Percentiles rank a stretch among this genome's conserved stretches.
Evolutionary conservation across 805 yeast genomes (phyloP).

Genomic region (Candida michaelii): DNA sequence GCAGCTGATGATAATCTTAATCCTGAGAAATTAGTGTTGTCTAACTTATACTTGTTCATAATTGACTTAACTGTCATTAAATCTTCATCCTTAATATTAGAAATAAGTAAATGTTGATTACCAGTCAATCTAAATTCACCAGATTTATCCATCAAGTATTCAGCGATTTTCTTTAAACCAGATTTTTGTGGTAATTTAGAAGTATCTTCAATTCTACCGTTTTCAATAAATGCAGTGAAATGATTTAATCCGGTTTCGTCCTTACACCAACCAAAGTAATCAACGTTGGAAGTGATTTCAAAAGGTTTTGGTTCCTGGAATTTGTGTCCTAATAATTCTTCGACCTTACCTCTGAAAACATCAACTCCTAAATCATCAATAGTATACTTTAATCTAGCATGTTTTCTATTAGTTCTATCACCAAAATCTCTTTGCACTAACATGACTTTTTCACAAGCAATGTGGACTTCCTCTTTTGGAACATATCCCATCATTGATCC

Average conservation of each 20-base stretch:
- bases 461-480: slow-evolving; percentile 61
- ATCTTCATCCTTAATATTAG: slow-evolving; percentile 70
- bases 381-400: slow-evolving; percentile 96
- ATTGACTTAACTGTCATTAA: slow-evolving; percentile 60
- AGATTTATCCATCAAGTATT: slow-evolving; percentile 56
- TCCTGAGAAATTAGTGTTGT: slow-evolving; percentile 78
- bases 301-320: slow-evolving; percentile 71
- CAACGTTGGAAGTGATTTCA: slow-evolving; percentile 83
- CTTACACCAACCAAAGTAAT: slow-evolving; percentile 89
- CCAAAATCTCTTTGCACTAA: slow-evolving; percentile 92
- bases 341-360: slow-evolving; percentile 75
- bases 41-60: slow-evolving; percentile 73
- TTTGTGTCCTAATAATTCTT: slow-evolving; percentile 74
- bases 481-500: slow-evolving; percentile 86
- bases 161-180: slow-evolving; percentile 79
- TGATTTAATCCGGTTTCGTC: slow-evolving; percentile 85
- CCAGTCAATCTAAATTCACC: slow-evolving; percentile 94
- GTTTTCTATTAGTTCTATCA: slow-evolving; percentile 94
- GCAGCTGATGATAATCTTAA: slow-evolving; percentile 90
- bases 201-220: slow-evolving; percentile 94
- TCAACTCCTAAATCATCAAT: slow-evolving; percentile 93
- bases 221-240: slow-evolving; percentile 91
- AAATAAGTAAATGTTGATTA: slow-evolving; percentile 86
- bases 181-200: slow-evolving; percentile 86
- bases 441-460: slow-evolving; percentile 89